Percentiles rank a stretch among this genome's conserved stretches.
These are phyloP conservation scores for Passiflora organensis DNA, from an alignment of 345 rosid species.

Conservation along the genomic window DNA sequence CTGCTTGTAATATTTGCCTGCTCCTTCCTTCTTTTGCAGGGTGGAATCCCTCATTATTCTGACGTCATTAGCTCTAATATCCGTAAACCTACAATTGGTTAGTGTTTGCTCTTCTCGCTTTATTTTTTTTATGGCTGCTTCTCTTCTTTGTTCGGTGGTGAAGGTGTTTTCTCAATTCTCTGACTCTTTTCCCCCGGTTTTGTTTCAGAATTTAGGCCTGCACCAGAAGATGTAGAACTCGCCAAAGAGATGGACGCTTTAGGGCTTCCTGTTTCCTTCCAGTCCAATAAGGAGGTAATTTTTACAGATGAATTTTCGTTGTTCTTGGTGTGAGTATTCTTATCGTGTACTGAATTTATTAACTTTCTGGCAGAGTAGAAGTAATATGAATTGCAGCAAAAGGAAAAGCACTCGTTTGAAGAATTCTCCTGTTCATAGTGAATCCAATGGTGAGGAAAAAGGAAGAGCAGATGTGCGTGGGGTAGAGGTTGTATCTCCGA, in stretches of 20 bases:
- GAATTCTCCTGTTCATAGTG: conserved; percentile 17
- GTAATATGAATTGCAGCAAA: conserved; percentile 27
- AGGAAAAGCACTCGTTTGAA: conserved; percentile 30
- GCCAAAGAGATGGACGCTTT: conserved; percentile 50
- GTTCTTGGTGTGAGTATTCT: neutral
- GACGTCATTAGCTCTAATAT: conserved; percentile 3
- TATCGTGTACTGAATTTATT: neutral
- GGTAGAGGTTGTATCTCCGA: conserved; percentile 42
- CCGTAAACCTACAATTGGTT: conserved; percentile 19
- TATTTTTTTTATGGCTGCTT: neutral
- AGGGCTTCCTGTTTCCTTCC: conserved; percentile 79
- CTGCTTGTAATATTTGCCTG: neutral
- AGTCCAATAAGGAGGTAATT: conserved; percentile 58
- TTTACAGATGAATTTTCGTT: neutral
- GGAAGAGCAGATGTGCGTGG: conserved; percentile 38
- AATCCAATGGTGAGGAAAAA: conserved; percentile 18
- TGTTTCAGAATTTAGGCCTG: conserved; percentile 25
- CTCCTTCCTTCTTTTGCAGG: neutral
- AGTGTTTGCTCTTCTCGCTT: conserved; percentile 15
- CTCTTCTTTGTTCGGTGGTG: neutral
- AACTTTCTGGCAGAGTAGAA: conserved; percentile 35
- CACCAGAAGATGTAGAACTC: conserved; percentile 41
- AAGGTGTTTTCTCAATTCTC: no score
- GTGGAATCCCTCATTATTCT: no score
- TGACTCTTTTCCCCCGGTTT: no score